Percentiles rank a stretch among this genome's conserved stretches.
phyloP scores from a whole-genome alignment of 1,284 basidiomycete species.

The Boletellus sp. region DNA sequence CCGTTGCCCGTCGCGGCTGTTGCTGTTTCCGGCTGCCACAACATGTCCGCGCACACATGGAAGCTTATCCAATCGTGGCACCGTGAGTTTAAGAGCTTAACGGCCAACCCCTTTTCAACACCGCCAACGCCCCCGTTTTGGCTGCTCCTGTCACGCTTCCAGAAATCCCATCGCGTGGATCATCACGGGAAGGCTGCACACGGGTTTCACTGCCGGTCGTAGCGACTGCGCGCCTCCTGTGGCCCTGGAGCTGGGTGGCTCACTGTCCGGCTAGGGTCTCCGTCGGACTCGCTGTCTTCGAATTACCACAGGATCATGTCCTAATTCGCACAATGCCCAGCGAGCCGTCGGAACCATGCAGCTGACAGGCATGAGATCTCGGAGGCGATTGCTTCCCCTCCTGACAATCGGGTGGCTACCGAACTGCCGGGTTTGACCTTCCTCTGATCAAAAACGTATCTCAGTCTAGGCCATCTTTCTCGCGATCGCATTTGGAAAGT shows the following conservation, averaged over 20 bases:
- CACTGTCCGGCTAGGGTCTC: slow-evolving; percentile 7
- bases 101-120: slow-evolving; percentile 30
- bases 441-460: slow-evolving; percentile 23
- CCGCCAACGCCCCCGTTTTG: slow-evolving; percentile 9
- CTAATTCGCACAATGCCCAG: slow-evolving; percentile 28
- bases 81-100: slow-evolving; percentile 38
- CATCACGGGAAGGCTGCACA: slow-evolving; percentile 18
- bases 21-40: slow-evolving; percentile 29
- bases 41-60: slow-evolving; percentile 32
- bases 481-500: slow-evolving; percentile 24
- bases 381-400: slow-evolving; percentile 33
- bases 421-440: slow-evolving; percentile 25
- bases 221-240: slow-evolving; percentile 1
- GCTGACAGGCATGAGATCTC: slow-evolving; percentile 33
- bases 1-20: slow-evolving; percentile 38
- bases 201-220: too few relatives aligned
- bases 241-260: slow-evolving; percentile 12
- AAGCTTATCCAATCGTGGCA: slow-evolving; percentile 35
- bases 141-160: slow-evolving; percentile 12
- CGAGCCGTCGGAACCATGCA: slow-evolving; percentile 28
- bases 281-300: slow-evolving; percentile 19
- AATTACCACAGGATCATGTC: slow-evolving; percentile 18
- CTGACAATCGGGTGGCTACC: slow-evolving; percentile 37
- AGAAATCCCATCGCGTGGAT: slow-evolving; percentile 22
- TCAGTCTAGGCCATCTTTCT: slow-evolving; percentile 27